Evolutionary conservation across 169 alveolate species (phyloP), one percentile per base, ranked within the genome.

Genomic region (Toxoplasma gondii): DNA sequence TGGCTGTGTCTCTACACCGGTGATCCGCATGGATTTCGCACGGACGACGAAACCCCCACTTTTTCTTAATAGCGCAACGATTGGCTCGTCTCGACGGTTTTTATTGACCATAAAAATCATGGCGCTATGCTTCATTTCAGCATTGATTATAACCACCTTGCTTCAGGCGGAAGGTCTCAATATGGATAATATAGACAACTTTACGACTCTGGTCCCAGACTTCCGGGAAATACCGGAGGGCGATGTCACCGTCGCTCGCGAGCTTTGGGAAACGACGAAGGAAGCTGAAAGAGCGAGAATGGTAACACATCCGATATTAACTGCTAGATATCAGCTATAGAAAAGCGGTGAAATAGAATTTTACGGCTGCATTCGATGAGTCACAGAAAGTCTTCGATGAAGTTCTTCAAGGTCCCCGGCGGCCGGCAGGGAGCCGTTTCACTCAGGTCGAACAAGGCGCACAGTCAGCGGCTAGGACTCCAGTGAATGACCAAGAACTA

Each of bases 341-440:
- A 78, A 1, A 31, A 45, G 1, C 49, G 22, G 4, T 64, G 74
- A 10, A 7, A 34, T 44, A 82, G 90, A 67, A 38, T 9, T 82
- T 82, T 82, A 44, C 67, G 39, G 5, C 58, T 24, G 53, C 90
- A 19, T 82, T 82, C 39, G 67, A 64, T 16, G 90, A 82, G 67
- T 38, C 90, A 0, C 90, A 82, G 29, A 82, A 82, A 44, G 41
- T 82, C 1, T 82, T 82, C 41, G 64, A 82, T 39, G 90, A 82
- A 36, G 90, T 82, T 22, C 67, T 82, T 43, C n/a, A 82, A 22
- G 67, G 17, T 29, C 53, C 67, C 24, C 41, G 34, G n/a, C 22
- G 67, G 1, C 31, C n/a, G 41, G 2, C 5, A 36, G 69, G 90
- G 24, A 82, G 90, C 67, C 90, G 90, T 19, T 82, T 82, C 41